Evolutionary conservation across 2,329 filamentous ascomycete species (phyloP).

Genomic region (Apiospora koreana): DNA sequence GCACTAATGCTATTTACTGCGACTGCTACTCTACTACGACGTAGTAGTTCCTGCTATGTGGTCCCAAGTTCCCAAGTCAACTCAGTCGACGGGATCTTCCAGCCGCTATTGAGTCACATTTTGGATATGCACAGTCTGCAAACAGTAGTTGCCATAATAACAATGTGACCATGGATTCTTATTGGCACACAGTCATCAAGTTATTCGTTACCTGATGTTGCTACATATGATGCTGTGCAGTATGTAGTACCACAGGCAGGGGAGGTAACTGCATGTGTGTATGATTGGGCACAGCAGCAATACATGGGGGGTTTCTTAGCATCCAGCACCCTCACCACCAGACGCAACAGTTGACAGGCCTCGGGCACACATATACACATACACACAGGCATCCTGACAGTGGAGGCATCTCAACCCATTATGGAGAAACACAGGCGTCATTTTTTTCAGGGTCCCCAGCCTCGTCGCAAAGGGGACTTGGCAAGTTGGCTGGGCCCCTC

Average conservation of each 20-base stretch:
- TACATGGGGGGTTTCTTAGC: not conserved
- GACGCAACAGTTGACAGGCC: too few species aligned
- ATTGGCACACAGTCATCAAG: not conserved
- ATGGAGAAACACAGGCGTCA: slow-evolving; percentile 4
- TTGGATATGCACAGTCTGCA: not conserved
- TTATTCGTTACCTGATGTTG: not conserved
- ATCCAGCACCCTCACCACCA: too few species aligned
- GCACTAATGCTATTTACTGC: not conserved
- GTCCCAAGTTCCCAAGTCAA: not conserved
- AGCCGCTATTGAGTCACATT: not conserved
- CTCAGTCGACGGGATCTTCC: not conserved
- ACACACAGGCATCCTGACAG: not conserved
- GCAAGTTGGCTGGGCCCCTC: slow-evolving; percentile 2
- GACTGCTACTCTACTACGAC: not conserved
- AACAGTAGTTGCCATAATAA: not conserved
- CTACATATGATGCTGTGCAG: not conserved
- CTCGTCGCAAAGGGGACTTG: not conserved
- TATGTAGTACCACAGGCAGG: not conserved
- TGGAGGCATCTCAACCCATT: not conserved
- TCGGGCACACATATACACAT: not conserved
- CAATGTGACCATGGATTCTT: not conserved
- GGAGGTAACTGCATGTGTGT: not conserved
- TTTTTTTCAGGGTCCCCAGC: slow-evolving; percentile 8
- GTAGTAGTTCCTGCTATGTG: not conserved
- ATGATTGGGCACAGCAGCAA: not conserved